A percentile compares a stretch with the other conserved stretches of the same genome.
These are phyloP conservation scores for Pisolithus tinctorius DNA, from an alignment of 768 basidiomycete genomes.

Conservation along the genomic window DNA sequence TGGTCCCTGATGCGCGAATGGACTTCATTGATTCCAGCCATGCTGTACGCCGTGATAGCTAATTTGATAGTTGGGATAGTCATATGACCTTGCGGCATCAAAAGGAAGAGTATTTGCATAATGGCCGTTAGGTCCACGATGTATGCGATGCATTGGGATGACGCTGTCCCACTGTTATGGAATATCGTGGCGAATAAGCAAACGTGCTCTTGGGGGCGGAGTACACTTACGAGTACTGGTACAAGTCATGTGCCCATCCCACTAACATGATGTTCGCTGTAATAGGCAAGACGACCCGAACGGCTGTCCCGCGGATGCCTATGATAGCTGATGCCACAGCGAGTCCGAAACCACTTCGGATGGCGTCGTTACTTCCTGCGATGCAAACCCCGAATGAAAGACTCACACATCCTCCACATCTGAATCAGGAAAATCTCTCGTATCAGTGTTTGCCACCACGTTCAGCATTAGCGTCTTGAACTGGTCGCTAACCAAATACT, in stretches of 20 bases:
- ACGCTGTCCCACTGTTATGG: background rate
- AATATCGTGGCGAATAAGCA: background rate
- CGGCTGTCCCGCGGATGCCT: background rate
- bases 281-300: background rate
- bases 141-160: slow-evolving; percentile 17
- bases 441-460: slow-evolving; percentile 2
- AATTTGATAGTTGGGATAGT: slow-evolving; percentile 3
- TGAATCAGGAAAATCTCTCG: background rate
- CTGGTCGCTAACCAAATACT: slow-evolving; percentile 3
- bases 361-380: background rate
- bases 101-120: slow-evolving; percentile 18
- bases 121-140: slow-evolving; percentile 20
- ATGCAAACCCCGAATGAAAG: background rate
- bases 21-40: slow-evolving; percentile 1
- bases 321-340: background rate
- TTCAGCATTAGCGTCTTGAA: slow-evolving; percentile 2
- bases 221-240: slow-evolving; percentile 4
- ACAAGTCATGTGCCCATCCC: slow-evolving; percentile 1
- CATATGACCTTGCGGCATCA: slow-evolving; percentile 1
- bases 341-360: slow-evolving; percentile 1
- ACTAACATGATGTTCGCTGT: background rate
- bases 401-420: background rate
- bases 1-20: slow-evolving; percentile 1
- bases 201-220: background rate
- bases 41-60: background rate